A percentile compares a stretch with the other conserved stretches of the same genome.
Evolutionary conservation across 73 alveolate genomes (phyloP).

Genomic region (Uronychia setigera): DNA sequence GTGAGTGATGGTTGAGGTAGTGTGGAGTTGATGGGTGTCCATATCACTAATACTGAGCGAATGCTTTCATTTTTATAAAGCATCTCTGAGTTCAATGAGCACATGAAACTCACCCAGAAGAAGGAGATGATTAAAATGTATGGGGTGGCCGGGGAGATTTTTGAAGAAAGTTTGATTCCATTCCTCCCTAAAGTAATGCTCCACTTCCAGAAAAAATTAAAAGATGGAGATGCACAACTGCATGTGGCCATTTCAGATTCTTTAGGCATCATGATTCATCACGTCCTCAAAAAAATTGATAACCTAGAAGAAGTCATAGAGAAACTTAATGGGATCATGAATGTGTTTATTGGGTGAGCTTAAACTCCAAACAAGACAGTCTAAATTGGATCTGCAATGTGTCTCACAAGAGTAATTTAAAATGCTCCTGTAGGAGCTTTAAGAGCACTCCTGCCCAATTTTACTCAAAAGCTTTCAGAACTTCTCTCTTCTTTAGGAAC

Average conservation of each 20-base stretch:
- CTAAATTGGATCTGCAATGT: slow-evolving; percentile 75
- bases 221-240: slow-evolving; percentile 50
- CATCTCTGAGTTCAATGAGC: slow-evolving; percentile 51
- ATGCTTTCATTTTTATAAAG: slow-evolving; percentile 41
- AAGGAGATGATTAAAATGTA: slow-evolving; percentile 54
- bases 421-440: slow-evolving; percentile 82
- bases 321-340: slow-evolving; percentile 33
- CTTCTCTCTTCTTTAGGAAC: slow-evolving; percentile 10
- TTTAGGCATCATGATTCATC: slow-evolving; percentile 49
- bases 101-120: slow-evolving; percentile 54
- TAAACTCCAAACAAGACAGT: slow-evolving; percentile 21
- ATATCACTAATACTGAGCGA: slow-evolving; percentile 48
- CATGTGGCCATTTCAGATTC: slow-evolving; percentile 55
- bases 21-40: slow-evolving; percentile 25
- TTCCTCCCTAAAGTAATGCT: slow-evolving; percentile 33
- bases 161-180: slow-evolving; percentile 56
- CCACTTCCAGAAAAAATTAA: slow-evolving; percentile 43
- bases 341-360: slow-evolving; percentile 12
- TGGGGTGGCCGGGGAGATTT: slow-evolving; percentile 63
- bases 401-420: slow-evolving; percentile 83
- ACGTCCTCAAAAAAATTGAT: slow-evolving; percentile 49
- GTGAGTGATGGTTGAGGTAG: too few relatives aligned
- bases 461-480: slow-evolving; percentile 64
- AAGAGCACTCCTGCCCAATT: slow-evolving; percentile 42
- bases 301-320: slow-evolving; percentile 31